Base-by-base conservation (phyloP, 140 eudicot genomes). In the Anethum foeniculum region DNA sequence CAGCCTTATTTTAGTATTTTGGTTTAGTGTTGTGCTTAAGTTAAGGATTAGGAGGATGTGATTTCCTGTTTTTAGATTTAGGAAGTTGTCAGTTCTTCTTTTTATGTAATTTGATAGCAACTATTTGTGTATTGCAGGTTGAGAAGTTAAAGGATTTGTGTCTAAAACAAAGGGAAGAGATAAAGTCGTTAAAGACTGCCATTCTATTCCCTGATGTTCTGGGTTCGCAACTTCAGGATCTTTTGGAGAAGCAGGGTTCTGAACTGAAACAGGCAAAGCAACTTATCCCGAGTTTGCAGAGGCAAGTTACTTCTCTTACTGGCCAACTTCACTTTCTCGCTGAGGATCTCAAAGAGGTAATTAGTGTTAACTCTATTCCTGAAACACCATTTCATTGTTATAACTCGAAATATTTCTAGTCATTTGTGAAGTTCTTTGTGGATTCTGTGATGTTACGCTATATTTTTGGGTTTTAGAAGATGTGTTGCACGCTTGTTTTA, bases 81-180 rank as follows among this genome's bases (percentile, higher is more conserved):
- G 34, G 34, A n/a, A 25, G 15, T 9, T 23, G 11, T 25, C 69
- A 0, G 15, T 60, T 62, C 0, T 62, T 1, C 5, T 25, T 62
- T 10, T 10, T 62, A 25, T 25, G 71, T 11, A 62, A 62, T 30
- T 77, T 78, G 4, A 18, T 38, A 78, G 41, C 14, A 7, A 36
- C 60, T 44, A 62, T 46, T 21, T 32, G 36, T 51, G 39, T 47
- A 8, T 67, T 75, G 71, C 81, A 94, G 98, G 94, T 92, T 71
- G 98, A 94, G 71, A 94, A 94, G 82, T 80, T 94, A 78, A 94
- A 94, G 84, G 97, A 94, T 87, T 83, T 94, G 73, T 94, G 98
- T 78, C 84, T 94, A 85, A 90, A 92, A 82, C 98, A 94, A 89
- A 90, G 98, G 86, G 98, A 94, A 81, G 96, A 94, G 85, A 92